Evolutionary conservation across 2,329 filamentous ascomycete species (phyloP).

Genomic region (Ceratocystis variospora): DNA sequence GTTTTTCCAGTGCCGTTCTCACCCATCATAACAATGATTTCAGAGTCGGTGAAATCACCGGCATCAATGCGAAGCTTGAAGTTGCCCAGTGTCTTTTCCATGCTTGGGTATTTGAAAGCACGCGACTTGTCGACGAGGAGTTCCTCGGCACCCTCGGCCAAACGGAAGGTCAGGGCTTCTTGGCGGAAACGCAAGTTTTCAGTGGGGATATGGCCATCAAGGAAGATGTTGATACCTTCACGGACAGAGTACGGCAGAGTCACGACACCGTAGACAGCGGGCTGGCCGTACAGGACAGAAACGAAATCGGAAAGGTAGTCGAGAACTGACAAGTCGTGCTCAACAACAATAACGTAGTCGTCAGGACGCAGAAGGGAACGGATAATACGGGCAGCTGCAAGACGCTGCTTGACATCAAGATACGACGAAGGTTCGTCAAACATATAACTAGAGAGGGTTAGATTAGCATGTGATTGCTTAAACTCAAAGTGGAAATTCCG

Average conservation of each 20-base stretch:
- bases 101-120: constrained; percentile 73
- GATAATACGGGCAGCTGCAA: constrained; percentile 82
- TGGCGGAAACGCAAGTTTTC: constrained; percentile 98
- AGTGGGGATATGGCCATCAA: constrained; percentile 94
- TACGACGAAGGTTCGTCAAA: constrained; percentile 99
- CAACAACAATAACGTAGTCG: constrained; percentile 95
- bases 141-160: constrained; percentile 79
- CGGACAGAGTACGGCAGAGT: constrained; percentile 90
- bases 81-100: constrained; percentile 83
- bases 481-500: constrained; percentile 20
- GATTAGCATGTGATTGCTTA: constrained; percentile 12
- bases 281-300: constrained; percentile 90
- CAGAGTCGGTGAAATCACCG: constrained; percentile 89
- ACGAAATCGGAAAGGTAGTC: constrained; percentile 99
- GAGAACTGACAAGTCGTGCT: constrained; percentile 96
- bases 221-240: constrained; percentile 98
- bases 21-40: constrained; percentile 99
- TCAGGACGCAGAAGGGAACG: constrained; percentile 76
- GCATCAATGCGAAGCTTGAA: constrained; percentile 73
- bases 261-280: constrained; percentile 93
- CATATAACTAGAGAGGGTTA: constrained; percentile 55
- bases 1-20: constrained; percentile 99
- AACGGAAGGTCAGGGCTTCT: constrained; percentile 89
- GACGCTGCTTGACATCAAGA: constrained; percentile 97
- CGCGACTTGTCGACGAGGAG: constrained; percentile 72